Base-by-base conservation (phyloP, 176 grass and related monocot species). In the Themeda triandra region DNA sequence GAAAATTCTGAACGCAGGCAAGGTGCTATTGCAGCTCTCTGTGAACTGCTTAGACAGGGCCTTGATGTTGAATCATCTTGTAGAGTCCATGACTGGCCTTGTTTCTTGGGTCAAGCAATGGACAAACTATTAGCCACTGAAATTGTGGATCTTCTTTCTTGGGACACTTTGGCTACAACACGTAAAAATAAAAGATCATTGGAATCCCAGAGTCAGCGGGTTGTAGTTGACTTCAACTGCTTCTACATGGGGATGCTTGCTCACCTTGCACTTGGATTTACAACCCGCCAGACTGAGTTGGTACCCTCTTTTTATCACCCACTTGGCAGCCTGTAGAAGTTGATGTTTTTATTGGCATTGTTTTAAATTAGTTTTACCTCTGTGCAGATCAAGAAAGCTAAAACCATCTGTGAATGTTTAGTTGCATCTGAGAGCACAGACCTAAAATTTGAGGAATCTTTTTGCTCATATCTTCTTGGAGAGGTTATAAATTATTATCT, bases 1-100 rank as follows among this genome's bases (percentile, higher is more conserved):
- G 91, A 98, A 80, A 96, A 91, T 85, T 71, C 83, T 75, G 93
- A 99, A 67, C 93, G 93, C 78, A 96, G 93, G 83, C 79, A 66
- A 73, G 93, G 93, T 37, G 91, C 96, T 80, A 92, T 99, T 86
- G 87, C 91, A 80, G 96, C 96, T 84, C 89, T 99, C 42, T 81
- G 86, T 66, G 96, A 99, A 85, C 81, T 99, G 49, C 90, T 99
- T 84, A 92, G 93, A 75, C 96, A 99, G 85, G 96, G 91, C 27
- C 90, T 99, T 66, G 93, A 92, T 82, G 93, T 93, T 29, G 96
- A 96, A 80, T 89, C 96, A 44, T 94, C 89, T 27, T 96, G 91
- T 78, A 87, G 86, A 81, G 89, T 99, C 89, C 86, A 94, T 87
- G 96, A 99, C 76, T 99, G 96, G 93, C 74, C 96, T 85, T 99